A percentile compares a stretch with the other conserved stretches of the same genome.
Evolutionary conservation across 352 stramenopile species (phyloP).

Genomic region (Pythium utonaiense): DNA sequence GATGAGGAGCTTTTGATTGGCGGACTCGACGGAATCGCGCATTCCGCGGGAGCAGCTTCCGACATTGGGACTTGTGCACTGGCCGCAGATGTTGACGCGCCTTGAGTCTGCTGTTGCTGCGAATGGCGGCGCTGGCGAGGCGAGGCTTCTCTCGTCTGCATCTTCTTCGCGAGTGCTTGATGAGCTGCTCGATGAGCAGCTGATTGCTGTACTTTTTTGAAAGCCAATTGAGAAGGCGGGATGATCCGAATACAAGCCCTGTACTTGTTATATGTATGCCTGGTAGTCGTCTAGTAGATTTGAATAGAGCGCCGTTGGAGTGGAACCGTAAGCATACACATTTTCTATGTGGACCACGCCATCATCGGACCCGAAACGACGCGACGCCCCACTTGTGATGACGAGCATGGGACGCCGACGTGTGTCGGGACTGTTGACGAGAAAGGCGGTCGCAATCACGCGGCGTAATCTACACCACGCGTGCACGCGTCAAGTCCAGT

Average conservation of each 20-base stretch:
- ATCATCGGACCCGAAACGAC: neutral
- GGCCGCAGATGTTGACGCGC: constrained; percentile 13
- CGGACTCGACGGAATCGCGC: neutral
- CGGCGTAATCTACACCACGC: neutral
- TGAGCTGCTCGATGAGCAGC: neutral
- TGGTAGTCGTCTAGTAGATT: neutral
- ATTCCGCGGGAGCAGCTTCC: neutral
- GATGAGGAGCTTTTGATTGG: no score
- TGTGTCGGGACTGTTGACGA: no score
- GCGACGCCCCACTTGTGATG: no score
- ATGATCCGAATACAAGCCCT: neutral
- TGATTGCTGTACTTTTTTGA: neutral
- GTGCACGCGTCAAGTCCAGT: no score
- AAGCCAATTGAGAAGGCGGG: neutral
- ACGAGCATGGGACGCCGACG: no score
- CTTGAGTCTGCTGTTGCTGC: neutral
- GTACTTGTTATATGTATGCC: neutral
- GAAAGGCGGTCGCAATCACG: constrained; percentile 1
- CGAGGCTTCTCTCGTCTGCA: neutral
- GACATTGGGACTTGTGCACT: neutral
- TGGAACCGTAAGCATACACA: constrained; percentile 4
- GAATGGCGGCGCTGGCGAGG: neutral
- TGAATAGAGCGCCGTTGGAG: constrained; percentile 4
- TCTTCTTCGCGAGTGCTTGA: neutral
- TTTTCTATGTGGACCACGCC: neutral